Evolutionary conservation across 208 protist genomes (phyloP), one percentile per base, ranked within the genome.

Genomic region (Angomonas desouzai): DNA sequence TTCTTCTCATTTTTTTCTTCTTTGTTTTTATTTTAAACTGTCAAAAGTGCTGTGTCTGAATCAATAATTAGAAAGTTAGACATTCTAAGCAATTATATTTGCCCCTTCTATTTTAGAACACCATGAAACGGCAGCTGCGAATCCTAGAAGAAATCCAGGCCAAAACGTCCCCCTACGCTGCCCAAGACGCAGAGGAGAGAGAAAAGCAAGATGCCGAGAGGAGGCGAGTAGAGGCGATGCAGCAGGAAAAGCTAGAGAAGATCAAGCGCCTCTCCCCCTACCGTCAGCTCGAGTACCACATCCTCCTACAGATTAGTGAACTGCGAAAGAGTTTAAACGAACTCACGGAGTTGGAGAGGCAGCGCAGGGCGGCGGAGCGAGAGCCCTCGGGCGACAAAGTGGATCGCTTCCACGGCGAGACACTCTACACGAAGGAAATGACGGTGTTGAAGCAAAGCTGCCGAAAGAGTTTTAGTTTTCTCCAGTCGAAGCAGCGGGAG

Each of bases 231-330:
- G 60, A 64, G 1, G 6, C 36, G 6, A 40, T 40, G 9, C 36
- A 51, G 20, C 45, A 51, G 20, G 10, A 13, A 51, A 51, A 51
- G 20, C 20, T 51, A 4, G 45, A 51, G 20, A 13, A 51, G 20
- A 51, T 51, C 45, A 51, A 51, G n/a, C 51, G 60, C 29, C 69
- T 80, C 25, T 69, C 74, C 4, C 51, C 55, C 28, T 80, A 80
- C 58, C 65, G 71, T 22, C 74, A 66, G 22, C 25, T 55, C 18
- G 74, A 75, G 48, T 80, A 80, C 40, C 48, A 67, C 7, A 72
- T 64, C 22, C 53, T 76, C 3, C 20, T 51, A 13, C 20, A 51
- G 6, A 23, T 51, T 23, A 16, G 9, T 9, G 45, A 51, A 23
- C 45, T 51, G 45, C 45, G 45, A 1, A 64, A 72, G 27, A 62